Evolutionary conservation across 2,329 filamentous ascomycete species (phyloP).

Genomic region (Arthrobotrys sinensis): DNA sequence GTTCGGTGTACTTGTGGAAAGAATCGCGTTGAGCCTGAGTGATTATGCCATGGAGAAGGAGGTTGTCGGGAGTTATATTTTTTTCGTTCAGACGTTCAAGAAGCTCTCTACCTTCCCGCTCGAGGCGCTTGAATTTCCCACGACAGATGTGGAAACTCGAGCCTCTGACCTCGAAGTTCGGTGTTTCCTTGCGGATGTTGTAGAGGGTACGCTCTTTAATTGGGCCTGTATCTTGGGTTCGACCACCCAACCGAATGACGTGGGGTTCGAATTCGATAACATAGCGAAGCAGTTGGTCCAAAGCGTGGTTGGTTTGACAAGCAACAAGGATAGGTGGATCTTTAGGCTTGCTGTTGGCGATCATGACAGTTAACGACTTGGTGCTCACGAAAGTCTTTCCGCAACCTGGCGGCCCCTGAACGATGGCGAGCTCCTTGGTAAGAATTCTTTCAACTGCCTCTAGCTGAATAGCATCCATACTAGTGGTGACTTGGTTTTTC

Average conservation of each 20-base stretch:
- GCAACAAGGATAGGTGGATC: slow-evolving; percentile 82
- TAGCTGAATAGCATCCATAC: slow-evolving; percentile 80
- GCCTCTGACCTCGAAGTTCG: slow-evolving; percentile 66
- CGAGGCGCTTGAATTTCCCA: slow-evolving; percentile 69
- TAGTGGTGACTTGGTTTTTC: slow-evolving; percentile 66
- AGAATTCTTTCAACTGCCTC: slow-evolving; percentile 79
- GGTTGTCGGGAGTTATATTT: slow-evolving; percentile 72
- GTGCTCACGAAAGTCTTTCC: slow-evolving; percentile 88
- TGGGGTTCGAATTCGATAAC: slow-evolving; percentile 75
- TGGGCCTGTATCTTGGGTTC: slow-evolving; percentile 75
- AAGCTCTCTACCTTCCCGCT: slow-evolving; percentile 68
- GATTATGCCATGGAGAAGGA: slow-evolving; percentile 74
- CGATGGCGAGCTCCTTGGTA: slow-evolving; percentile 79
- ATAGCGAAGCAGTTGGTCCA: slow-evolving; percentile 81
- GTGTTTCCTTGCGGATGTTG: slow-evolving; percentile 71
- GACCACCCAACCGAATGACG: slow-evolving; percentile 78
- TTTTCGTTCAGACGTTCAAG: slow-evolving; percentile 69
- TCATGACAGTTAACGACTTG: slow-evolving; percentile 77
- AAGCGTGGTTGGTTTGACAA: slow-evolving; percentile 90
- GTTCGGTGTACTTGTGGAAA: slow-evolving; percentile 70
- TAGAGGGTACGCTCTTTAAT: slow-evolving; percentile 79
- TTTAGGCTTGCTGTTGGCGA: slow-evolving; percentile 72
- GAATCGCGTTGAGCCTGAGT: slow-evolving; percentile 76
- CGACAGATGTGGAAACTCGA: slow-evolving; percentile 67
- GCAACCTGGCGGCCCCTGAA: slow-evolving; percentile 85